These are phyloP conservation scores for Canavalia ensiformis DNA, from an alignment of 306 rosid species.

Conservation along the genomic window DNA sequence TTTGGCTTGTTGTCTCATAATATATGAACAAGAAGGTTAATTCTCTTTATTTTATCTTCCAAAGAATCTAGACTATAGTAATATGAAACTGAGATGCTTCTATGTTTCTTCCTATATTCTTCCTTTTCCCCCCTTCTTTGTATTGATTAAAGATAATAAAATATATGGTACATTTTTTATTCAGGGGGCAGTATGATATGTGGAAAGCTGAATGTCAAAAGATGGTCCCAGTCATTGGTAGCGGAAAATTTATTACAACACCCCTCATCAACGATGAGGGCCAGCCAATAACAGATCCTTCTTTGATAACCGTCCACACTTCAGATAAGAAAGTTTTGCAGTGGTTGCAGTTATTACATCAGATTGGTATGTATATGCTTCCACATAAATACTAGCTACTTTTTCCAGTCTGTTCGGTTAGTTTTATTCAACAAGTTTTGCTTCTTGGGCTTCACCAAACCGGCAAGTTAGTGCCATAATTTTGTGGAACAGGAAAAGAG, in stretches of 20 bases:
- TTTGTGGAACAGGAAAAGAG: slow-evolving; percentile 5
- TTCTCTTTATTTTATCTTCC: slow-evolving; percentile 25
- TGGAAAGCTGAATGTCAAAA: slow-evolving; percentile 91
- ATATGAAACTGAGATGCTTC: slow-evolving; percentile 19
- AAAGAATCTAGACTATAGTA: slow-evolving; percentile 17
- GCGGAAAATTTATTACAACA: slow-evolving; percentile 73
- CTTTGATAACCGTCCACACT: slow-evolving; percentile 49
- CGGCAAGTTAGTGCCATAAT: slow-evolving; percentile 22
- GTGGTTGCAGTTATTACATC: slow-evolving; percentile 84
- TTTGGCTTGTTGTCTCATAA: slow-evolving; percentile 11
- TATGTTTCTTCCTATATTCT: slow-evolving; percentile 17
- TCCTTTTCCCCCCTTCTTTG: neutral
- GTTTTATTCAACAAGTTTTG: slow-evolving; percentile 16
- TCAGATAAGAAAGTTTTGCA: slow-evolving; percentile 75
- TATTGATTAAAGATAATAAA: slow-evolving; percentile 22
- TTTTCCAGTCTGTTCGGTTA: slow-evolving; percentile 36
- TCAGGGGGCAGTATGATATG: slow-evolving; percentile 77
- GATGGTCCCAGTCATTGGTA: slow-evolving; percentile 79
- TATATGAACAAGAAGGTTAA: slow-evolving; percentile 1
- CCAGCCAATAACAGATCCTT: slow-evolving; percentile 54
- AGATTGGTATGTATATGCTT: slow-evolving; percentile 74
- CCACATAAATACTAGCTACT: slow-evolving; percentile 16
- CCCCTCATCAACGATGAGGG: slow-evolving; percentile 71
- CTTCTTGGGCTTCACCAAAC: slow-evolving; percentile 30
- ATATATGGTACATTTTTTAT: slow-evolving; percentile 42